A percentile compares a stretch with the other conserved stretches of the same genome.
Evolutionary conservation across 2,329 filamentous ascomycete species (phyloP).

Genomic region (Penicillium sp.): DNA sequence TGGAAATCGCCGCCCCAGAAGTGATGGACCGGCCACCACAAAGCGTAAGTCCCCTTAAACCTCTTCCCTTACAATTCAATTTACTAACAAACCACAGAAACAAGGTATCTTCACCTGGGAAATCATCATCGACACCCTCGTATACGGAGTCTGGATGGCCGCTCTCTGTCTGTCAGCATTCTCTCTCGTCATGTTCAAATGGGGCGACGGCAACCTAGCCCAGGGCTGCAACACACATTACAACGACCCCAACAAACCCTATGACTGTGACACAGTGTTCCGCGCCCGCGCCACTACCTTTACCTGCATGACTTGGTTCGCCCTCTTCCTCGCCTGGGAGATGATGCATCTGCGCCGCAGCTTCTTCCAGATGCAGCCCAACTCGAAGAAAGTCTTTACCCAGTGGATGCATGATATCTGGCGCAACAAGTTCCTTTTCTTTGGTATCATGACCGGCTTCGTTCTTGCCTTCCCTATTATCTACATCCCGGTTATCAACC

Average conservation of each 20-base stretch:
- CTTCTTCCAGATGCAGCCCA: slow-evolving; percentile 73
- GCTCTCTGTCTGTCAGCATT: slow-evolving; percentile 65
- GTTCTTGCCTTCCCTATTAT: slow-evolving; percentile 59
- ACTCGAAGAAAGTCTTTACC: slow-evolving; percentile 59
- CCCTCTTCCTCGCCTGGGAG: slow-evolving; percentile 76
- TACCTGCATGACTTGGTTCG: slow-evolving; percentile 72
- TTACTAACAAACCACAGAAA: slow-evolving; percentile 39
- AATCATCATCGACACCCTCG: slow-evolving; percentile 74
- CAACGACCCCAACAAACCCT: slow-evolving; percentile 32
- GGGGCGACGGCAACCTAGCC: slow-evolving; percentile 61
- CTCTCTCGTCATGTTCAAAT: slow-evolving; percentile 63
- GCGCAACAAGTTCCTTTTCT: slow-evolving; percentile 72
- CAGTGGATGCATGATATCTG: slow-evolving; percentile 69
- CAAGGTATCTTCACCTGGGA: slow-evolving; percentile 74
- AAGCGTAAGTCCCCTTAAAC: slow-evolving; percentile 32
- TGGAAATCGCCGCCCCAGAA: slow-evolving; percentile 71
- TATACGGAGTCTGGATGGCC: slow-evolving; percentile 78
- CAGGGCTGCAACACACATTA: slow-evolving; percentile 61
- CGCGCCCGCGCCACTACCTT: slow-evolving; percentile 72
- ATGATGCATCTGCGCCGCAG: slow-evolving; percentile 70
- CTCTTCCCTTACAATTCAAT: too few species aligned
- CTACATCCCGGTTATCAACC: slow-evolving; percentile 69
- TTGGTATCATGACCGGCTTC: slow-evolving; percentile 59
- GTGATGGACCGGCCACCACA: slow-evolving; percentile 81
- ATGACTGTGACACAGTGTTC: slow-evolving; percentile 63